Percentiles rank a stretch among this genome's conserved stretches.
Evolutionary conservation across 805 yeast species (phyloP).

Genomic region (Pichia insulana): DNA sequence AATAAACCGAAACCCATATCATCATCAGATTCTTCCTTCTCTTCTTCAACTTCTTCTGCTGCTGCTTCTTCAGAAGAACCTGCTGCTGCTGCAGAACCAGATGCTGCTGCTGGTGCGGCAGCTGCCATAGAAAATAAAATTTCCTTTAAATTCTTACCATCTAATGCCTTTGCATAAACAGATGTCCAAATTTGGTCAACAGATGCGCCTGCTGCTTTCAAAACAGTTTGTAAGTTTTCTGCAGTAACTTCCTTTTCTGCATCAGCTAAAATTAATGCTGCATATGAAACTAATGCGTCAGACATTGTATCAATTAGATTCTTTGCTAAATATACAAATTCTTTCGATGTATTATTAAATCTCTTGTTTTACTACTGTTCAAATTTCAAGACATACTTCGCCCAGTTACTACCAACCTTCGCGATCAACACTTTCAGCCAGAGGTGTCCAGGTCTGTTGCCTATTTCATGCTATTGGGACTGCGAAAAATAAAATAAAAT

Average conservation of each 20-base stretch:
- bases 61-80: conserved; percentile 60
- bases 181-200: conserved; percentile 83
- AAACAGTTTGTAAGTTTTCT: conserved; percentile 70
- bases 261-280: conserved; percentile 97
- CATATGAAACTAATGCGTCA: conserved; percentile 93
- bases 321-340: neutral
- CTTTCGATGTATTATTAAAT: neutral
- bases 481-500: no score
- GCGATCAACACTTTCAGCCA: no score
- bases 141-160: conserved; percentile 76
- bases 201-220: conserved; percentile 75
- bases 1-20: conserved; percentile 95
- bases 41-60: conserved; percentile 48
- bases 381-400: no score
- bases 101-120: conserved; percentile 67
- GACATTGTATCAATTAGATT: conserved; percentile 47
- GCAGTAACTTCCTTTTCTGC: conserved; percentile 84
- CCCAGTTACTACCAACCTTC: no score
- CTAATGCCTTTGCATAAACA: conserved; percentile 81
- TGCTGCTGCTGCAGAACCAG: conserved; percentile 51
- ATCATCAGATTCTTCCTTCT: conserved; percentile 52
- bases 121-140: conserved; percentile 53
- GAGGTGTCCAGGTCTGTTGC: no score
- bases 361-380: no score
- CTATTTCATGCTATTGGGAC: no score